Base-by-base conservation (phyloP, 2,329 filamentous ascomycete species). In the Penicillium sp. region DNA sequence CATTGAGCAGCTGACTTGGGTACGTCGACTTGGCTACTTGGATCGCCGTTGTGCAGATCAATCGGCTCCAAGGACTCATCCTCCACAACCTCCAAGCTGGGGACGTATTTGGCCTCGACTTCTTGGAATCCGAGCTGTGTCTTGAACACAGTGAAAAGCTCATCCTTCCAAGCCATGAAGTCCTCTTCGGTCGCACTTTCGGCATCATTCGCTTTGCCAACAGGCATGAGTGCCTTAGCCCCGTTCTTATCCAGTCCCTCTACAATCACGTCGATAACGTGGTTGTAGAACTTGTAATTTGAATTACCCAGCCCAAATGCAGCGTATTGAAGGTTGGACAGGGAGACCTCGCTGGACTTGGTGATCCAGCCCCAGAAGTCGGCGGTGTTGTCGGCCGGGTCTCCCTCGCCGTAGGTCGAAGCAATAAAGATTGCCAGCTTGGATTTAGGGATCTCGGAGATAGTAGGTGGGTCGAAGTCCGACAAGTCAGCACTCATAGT, bases 201-300 rank as follows among this genome's bases (percentile, higher is more conserved):
- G 50, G 91, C 91, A 68, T 96, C 91, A 62, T 96, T 89, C 57
- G 90, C 92, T 74, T 95, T 90, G 55, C 90, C 91, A 49, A 89
- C 87, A 42, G 84, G 79, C 45, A 90, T 87, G 52, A 95, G 85
- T 52, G 86, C 79, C 60, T 81, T 78, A 6, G 87, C 91, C 40
- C 91, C 90, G 5, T 90, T 79, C 63, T 84, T 87, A 63, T 83
- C 77, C 45, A 96, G 75, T 44, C 81, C 82, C 70, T 86, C 85
- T 71, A 88, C 81, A 47, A 95, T 84, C 55, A 89, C 88, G 71
- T 90, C 88, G 50, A 95, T 88, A 83, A 96, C 92, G 42, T 86
- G 87, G 76, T 96, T 96, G 78, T 95, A 96, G 75, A 95, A 90
- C 69, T 95, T 90, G 70, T 96, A 96, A 28, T 91, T 95, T 76